A percentile compares a stretch with the other conserved stretches of the same genome.
phyloP scores from a whole-genome alignment of 1,284 basidiomycete genomes.

The Cutaneotrichosporon cutaneum region DNA sequence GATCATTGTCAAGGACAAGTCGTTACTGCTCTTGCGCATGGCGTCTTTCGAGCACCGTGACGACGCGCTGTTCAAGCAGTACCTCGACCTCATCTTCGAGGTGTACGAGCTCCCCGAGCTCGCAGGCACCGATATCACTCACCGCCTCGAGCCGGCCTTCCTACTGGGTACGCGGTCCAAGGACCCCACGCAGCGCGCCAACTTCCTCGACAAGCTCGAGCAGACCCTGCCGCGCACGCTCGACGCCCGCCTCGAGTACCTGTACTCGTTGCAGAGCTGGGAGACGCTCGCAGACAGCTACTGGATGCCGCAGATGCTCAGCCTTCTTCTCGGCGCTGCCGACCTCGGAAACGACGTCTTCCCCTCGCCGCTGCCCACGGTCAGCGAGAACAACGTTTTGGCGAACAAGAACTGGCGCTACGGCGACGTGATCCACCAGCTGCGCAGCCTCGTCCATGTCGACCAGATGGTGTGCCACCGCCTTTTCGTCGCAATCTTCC shows the following conservation, averaged over 20 bases:
- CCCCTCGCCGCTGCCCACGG: conserved; percentile 21
- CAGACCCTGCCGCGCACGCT: conserved; percentile 80
- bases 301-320: conserved; percentile 91
- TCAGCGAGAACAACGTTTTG: conserved; percentile 33
- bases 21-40: conserved; percentile 87
- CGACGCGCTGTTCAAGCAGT: conserved; percentile 75
- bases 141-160: conserved; percentile 89
- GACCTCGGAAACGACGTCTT: conserved; percentile 61
- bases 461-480: conserved; percentile 76
- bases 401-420: conserved; percentile 43
- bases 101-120: conserved; percentile 87
- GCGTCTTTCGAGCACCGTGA: conserved; percentile 77
- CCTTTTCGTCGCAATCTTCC: conserved; percentile 87
- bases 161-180: conserved; percentile 85
- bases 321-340: conserved; percentile 81
- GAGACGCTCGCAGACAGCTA: conserved; percentile 89
- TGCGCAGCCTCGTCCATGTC: conserved; percentile 79
- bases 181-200: conserved; percentile 74
- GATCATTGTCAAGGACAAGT: conserved; percentile 95
- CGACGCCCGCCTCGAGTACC: conserved; percentile 79
- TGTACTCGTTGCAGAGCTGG: conserved; percentile 94
- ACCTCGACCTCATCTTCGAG: conserved; percentile 86
- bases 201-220: conserved; percentile 90
- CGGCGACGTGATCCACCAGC: conserved; percentile 67
- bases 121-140: conserved; percentile 88